Percentiles rank a stretch among this genome's conserved stretches.
phyloP scores from a whole-genome alignment of 169 alveolate species.

The Plasmodium falciparum region DNA sequence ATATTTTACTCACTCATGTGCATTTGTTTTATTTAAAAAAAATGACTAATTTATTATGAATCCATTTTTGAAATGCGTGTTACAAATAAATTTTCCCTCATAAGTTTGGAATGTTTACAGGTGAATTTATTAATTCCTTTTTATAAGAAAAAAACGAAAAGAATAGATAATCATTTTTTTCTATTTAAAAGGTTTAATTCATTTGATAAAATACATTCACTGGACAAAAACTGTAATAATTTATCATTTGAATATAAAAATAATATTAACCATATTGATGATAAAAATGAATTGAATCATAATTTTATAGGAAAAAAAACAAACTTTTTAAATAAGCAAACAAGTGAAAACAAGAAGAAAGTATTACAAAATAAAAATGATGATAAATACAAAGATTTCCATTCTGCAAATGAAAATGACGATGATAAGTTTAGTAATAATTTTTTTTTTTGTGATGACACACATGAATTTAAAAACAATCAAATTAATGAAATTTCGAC shows the following conservation, averaged over 20 bases:
- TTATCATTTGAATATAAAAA: conserved; percentile 5
- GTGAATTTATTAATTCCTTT: conserved; percentile 29
- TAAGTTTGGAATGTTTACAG: conserved; percentile 44
- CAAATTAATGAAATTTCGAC: background rate
- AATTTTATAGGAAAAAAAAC: too few species aligned
- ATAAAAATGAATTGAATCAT: too few species aligned
- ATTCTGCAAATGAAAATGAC: background rate
- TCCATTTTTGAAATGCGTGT: conserved; percentile 57
- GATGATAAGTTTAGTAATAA: background rate
- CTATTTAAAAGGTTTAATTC: conserved; percentile 25
- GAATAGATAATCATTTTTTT: background rate
- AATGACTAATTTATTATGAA: conserved; percentile 27
- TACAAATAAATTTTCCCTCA: conserved; percentile 29
- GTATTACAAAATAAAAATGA: background rate
- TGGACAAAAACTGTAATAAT: conserved; percentile 5
- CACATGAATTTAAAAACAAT: background rate
- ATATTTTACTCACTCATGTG: background rate
- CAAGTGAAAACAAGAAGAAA: background rate
- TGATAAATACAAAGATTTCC: background rate
- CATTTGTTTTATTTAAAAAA: conserved; percentile 19
- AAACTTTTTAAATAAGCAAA: background rate
- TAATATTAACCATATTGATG: background rate
- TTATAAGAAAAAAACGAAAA: conserved; percentile 15
- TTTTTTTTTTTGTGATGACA: background rate
- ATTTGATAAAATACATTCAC: conserved; percentile 11